These are phyloP conservation scores for Pseudomassariella vexata DNA, from an alignment of 2,329 filamentous ascomycete genomes.

Conservation along the genomic window DNA sequence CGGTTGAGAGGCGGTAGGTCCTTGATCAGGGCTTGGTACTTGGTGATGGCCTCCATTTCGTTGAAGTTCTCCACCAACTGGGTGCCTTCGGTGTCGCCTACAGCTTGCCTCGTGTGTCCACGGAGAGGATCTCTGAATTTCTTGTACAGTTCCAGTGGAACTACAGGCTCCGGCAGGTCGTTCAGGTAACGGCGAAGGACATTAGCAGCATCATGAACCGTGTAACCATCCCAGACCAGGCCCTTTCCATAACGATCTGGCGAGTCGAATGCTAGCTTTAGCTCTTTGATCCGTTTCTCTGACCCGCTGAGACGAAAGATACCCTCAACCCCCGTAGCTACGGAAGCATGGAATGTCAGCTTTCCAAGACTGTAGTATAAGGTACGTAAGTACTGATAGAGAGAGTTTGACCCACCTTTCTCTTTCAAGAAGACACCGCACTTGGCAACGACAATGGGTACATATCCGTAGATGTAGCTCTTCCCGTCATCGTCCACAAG, in stretches of 20 bases:
- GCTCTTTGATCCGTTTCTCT: slow-evolving; percentile 96
- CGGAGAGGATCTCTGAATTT: slow-evolving; percentile 81
- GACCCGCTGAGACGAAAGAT: slow-evolving; percentile 96
- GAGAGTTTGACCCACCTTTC: slow-evolving; percentile 74
- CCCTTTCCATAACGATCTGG: slow-evolving; percentile 95
- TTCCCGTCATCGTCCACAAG: slow-evolving; percentile 86
- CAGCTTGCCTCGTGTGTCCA: slow-evolving; percentile 64
- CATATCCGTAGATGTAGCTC: slow-evolving; percentile 97
- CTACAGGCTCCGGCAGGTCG: slow-evolving; percentile 92
- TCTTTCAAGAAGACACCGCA: slow-evolving; percentile 97
- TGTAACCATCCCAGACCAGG: slow-evolving; percentile 94
- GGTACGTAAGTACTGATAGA: slow-evolving; percentile 3
- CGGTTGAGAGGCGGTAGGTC: slow-evolving; percentile 89
- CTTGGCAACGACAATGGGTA: slow-evolving; percentile 96
- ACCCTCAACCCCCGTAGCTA: slow-evolving; percentile 89
- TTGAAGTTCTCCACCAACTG: slow-evolving; percentile 72
- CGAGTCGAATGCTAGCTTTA: slow-evolving; percentile 87
- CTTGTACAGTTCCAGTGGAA: slow-evolving; percentile 89
- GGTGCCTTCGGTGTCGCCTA: slow-evolving; percentile 61
- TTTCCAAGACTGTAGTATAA: too few relatives aligned
- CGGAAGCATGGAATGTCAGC: slow-evolving; percentile 25
- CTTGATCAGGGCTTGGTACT: slow-evolving; percentile 87
- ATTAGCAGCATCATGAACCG: slow-evolving; percentile 96
- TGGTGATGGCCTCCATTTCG: slow-evolving; percentile 67
- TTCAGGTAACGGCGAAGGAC: slow-evolving; percentile 94